Conservation (phyloP, 225 moss, liverwort and hornwort species). For the Ulota crispa region DNA sequence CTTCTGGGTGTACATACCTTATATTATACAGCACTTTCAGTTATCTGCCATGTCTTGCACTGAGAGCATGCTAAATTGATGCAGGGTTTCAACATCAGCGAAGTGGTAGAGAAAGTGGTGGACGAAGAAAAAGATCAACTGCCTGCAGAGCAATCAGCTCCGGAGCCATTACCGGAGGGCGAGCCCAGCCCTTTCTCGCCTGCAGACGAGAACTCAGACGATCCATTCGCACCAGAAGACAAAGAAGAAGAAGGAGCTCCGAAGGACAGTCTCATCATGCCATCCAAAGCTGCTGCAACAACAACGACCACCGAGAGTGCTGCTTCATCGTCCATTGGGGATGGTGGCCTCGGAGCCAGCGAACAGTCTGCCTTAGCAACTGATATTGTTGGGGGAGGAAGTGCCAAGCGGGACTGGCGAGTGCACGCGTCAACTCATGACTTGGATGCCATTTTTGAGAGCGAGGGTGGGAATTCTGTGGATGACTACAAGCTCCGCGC, state of each 20-base stretch:
- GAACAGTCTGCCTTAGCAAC: constrained; percentile 29
- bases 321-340: constrained; percentile 42
- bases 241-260: constrained; percentile 28
- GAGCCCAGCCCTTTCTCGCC: constrained; percentile 55
- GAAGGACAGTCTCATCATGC: constrained; percentile 32
- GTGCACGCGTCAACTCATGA: background rate
- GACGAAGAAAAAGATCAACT: constrained; percentile 33
- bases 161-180: constrained; percentile 40
- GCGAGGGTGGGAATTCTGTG: constrained; percentile 41
- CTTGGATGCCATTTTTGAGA: constrained; percentile 27
- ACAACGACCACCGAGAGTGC: constrained; percentile 15
- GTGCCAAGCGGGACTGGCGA: constrained; percentile 51
- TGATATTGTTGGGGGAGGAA: constrained; percentile 8
- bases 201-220: constrained; percentile 36
- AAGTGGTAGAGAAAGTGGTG: constrained; percentile 42
- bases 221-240: constrained; percentile 19
- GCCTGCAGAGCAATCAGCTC: background rate
- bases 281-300: constrained; percentile 20
- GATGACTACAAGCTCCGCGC: constrained; percentile 52
- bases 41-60: background rate
- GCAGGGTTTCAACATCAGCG: constrained; percentile 40
- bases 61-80: background rate
- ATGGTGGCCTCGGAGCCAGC: constrained; percentile 30
- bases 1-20: too few species aligned
- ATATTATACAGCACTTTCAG: background rate